Base-by-base conservation (phyloP, 192 early-diverging fungal genomes). In the Gaertneriomyces semiglobifer region DNA sequence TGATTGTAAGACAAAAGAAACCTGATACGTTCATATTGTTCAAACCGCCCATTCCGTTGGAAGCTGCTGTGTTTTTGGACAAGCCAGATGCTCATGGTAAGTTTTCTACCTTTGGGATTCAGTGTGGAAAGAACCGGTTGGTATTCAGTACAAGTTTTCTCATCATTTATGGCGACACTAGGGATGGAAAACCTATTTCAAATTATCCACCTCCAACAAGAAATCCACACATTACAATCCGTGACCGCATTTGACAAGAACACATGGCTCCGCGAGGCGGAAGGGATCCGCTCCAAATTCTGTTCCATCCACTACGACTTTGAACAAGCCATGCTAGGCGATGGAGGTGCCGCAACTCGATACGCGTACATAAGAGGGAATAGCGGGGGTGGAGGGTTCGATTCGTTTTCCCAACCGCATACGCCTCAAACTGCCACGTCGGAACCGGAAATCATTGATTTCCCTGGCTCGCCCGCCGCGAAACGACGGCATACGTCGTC, bases 41-140 rank as follows among this genome's bases (percentile, higher is more conserved):
- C 52, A 81, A 78, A 58, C 76, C 58, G 41, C 82, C 82, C 9
- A 80, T 84, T n/a, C 81, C 82, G 12, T 52, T 84, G 11, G 82
- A 84, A 63, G 45, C 60, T 19, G 65, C 52, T 4, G 61, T 84
- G 6, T 81, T 84, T 40, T 47, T 84, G 18, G 82, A 84, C 53
- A 68, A 74, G 46, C 68, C 65, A 1, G 74, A 80, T 66, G 58
- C 68, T n/a, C 52, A 42, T 48, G 69, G 56, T 71, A 8, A 9
- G 39, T 0, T 38, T 56, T 33, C 25, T 33, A 33, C 25, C 25
- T 33, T 33, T 33, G 25, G 25, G 25, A 2, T 33, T 33, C 25
- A 33, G 25, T 33, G 2, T 33, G 25, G 25, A 33, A 2, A 2
- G 25, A 33, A 33, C 25, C 25, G 42, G 57, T 63, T 63, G 52